These are phyloP conservation scores for Amylocystis lapponica DNA, from an alignment of 768 basidiomycete species.

Conservation along the genomic window DNA sequence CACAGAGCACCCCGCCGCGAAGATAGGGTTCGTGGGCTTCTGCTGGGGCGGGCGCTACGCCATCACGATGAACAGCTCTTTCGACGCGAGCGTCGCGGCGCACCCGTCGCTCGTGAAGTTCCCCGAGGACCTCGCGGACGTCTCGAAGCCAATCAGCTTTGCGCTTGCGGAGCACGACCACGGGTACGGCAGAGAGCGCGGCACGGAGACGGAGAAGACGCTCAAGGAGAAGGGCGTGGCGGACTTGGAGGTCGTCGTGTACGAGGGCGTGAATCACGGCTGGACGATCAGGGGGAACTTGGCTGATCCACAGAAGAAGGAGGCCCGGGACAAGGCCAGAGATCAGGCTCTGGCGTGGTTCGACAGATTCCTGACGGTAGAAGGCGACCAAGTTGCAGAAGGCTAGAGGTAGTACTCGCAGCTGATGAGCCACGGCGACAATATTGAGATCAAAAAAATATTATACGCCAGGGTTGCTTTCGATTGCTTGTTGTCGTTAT, in stretches of 20 bases:
- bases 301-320: conserved; percentile 10
- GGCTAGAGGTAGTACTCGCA: not conserved
- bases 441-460: not conserved
- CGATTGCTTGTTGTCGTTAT: too few relatives aligned
- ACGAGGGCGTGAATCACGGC: conserved; percentile 13
- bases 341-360: conserved; percentile 13
- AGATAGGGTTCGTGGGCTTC: conserved; percentile 16
- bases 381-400: not conserved
- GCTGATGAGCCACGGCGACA: not conserved
- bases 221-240: conserved; percentile 7
- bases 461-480: too few relatives aligned
- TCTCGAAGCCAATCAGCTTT: conserved; percentile 13
- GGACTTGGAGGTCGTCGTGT: conserved; percentile 14
- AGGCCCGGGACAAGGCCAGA: conserved; percentile 15
- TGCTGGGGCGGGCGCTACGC: conserved; percentile 20
- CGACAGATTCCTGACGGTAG: conserved; percentile 6
- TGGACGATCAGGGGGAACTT: conserved; percentile 13
- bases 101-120: conserved; percentile 15
- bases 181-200: conserved; percentile 4
- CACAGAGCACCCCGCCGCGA: conserved; percentile 4
- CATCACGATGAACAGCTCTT: conserved; percentile 13
- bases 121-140: conserved; percentile 12
- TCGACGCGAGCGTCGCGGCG: conserved; percentile 15
- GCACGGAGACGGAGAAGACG: conserved; percentile 11
- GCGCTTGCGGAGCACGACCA: conserved; percentile 9